Base-by-base conservation (phyloP, 768 basidiomycete species). In the Serendipita vermifera region DNA sequence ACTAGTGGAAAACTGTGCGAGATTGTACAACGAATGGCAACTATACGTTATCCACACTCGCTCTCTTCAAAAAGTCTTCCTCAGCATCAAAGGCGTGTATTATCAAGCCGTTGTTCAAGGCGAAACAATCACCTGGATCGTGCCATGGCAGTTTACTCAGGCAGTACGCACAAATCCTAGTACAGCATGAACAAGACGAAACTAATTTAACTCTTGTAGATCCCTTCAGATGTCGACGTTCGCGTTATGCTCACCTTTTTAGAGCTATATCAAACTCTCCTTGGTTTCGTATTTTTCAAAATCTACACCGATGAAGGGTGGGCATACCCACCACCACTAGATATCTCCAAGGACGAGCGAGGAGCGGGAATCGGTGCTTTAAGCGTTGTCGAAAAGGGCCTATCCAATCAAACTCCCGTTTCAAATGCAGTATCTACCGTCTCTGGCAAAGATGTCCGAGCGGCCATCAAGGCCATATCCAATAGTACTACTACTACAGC, bases 191-290 rank as follows among this genome's bases (percentile, higher is more conserved):
- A 33, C n/a, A 24, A 17, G 43, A 17, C 35, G 32, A 60, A 56
- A 59, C 58, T 48, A 60, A 36, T 15, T 48, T 55, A 54, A 41
- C 36, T 59, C 20, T 60, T 31, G 27, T 61, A 97, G 91, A 82
- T 97, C 59, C 96, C 96, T 5, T 69, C 82, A 33, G 94, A 98
- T 65, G 94, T 99, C 56, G 96, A 99, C 67, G 84, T 96, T 65
- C 86, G 96, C 38, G 96, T 99, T 51, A 92, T 99, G 83, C 70
- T 96, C 59, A 99, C 96, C 5, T 99, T 99, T 74, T 72, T 99
- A 64, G 96, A 99, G 68, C 79, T 99, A 7, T 98, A 99, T 70
- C 92, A 98, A 70, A 98, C 94, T 1, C 72, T 97, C 6, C 81
- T 98, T 27, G 90, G 89, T 4, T 99, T 99, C 65, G 85, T 91